These are phyloP conservation scores for Geotrichum bryndzae DNA, from an alignment of 1,139 yeast genomes.

Conservation along the genomic window DNA sequence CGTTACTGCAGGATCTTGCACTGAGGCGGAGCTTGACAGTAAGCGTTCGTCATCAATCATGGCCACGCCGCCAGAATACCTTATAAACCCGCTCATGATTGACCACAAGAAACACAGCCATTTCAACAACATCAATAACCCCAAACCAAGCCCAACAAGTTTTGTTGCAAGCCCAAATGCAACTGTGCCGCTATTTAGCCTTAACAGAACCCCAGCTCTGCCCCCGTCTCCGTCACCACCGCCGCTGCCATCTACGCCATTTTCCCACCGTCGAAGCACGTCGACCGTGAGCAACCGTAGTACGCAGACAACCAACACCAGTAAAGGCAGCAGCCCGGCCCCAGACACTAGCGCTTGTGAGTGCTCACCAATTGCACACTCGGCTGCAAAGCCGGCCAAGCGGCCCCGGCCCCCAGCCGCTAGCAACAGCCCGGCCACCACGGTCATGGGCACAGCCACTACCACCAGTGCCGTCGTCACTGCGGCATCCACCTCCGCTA, in stretches of 20 bases:
- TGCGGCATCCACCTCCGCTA: neutral
- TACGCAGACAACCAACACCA: neutral
- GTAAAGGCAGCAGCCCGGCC: neutral
- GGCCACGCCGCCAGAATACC: slow-evolving; percentile 14
- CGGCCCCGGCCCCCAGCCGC: neutral
- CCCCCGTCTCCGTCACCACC: neutral
- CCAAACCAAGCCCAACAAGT: neutral
- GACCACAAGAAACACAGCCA: neutral
- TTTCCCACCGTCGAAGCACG: neutral
- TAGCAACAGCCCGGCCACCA: neutral
- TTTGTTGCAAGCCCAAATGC: neutral
- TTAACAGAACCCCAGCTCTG: neutral
- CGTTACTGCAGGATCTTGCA: neutral
- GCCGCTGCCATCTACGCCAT: neutral
- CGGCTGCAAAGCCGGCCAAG: neutral
- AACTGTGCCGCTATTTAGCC: neutral
- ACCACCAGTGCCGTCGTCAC: neutral
- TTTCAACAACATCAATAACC: neutral
- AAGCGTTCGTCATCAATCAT: slow-evolving; percentile 13
- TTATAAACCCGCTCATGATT: neutral
- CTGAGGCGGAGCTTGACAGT: neutral
- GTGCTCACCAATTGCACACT: neutral
- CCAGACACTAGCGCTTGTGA: neutral
- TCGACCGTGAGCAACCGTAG: neutral
- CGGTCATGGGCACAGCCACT: neutral